These are phyloP conservation scores for Pleurotus cornucopiae DNA, from an alignment of 768 basidiomycete genomes.

Conservation along the genomic window DNA sequence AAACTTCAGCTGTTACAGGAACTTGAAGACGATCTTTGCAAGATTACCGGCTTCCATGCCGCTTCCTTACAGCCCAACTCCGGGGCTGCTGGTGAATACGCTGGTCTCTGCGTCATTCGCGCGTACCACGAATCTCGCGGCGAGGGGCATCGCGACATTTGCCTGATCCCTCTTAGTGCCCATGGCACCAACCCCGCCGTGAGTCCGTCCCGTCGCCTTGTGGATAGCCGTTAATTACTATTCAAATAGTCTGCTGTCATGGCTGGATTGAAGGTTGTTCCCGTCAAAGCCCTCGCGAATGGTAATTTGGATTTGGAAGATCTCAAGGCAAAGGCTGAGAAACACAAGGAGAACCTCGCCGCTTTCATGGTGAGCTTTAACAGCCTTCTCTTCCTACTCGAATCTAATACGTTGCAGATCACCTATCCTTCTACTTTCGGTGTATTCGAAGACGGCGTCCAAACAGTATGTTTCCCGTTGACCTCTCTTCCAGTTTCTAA, in stretches of 20 bases:
- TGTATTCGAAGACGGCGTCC: constrained; percentile 91
- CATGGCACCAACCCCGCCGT: constrained; percentile 99
- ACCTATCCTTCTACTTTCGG: constrained; percentile 98
- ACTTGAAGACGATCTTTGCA: constrained; percentile 86
- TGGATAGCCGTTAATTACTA: constrained; percentile 12
- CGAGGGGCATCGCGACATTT: constrained; percentile 83
- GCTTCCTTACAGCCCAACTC: constrained; percentile 99
- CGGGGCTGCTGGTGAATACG: constrained; percentile 95
- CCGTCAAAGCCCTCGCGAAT: constrained; percentile 85
- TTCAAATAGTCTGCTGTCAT: constrained; percentile 84
- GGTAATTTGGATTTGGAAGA: constrained; percentile 90
- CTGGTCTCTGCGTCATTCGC: constrained; percentile 90
- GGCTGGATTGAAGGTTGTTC: constrained; percentile 94
- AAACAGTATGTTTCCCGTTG: constrained; percentile 43
- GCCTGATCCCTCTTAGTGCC: constrained; percentile 91
- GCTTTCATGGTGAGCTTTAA: constrained; percentile 79
- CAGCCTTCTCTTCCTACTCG: neutral
- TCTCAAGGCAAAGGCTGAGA: constrained; percentile 80
- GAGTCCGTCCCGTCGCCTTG: constrained; percentile 24
- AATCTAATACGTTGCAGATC: constrained; percentile 47
- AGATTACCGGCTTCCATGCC: constrained; percentile 93
- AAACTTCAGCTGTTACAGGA: constrained; percentile 45
- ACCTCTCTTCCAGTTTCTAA: neutral
- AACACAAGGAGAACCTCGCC: constrained; percentile 88
- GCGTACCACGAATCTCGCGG: constrained; percentile 92